Evolutionary conservation across 371 early-diverging fungal species (phyloP), one percentile per base, ranked within the genome.

Genomic region (Entomophthora muscae): DNA sequence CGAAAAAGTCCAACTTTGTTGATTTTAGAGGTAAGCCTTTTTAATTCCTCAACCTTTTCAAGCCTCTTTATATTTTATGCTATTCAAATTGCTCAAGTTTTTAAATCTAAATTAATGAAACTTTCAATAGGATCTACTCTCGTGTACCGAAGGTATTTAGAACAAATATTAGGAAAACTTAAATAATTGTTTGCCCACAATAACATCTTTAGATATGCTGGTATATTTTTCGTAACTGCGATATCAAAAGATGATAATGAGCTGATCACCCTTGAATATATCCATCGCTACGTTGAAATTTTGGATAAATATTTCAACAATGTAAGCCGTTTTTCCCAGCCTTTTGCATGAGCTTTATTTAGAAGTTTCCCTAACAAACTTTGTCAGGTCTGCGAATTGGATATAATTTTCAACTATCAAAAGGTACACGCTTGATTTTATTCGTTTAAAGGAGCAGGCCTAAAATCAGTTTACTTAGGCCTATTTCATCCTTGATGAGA

Each of bases 1-100:
- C 93, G 3, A 93, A 93, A 73, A 93, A 93, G 90, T 97, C 95
- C 76, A 98, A 98, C 68, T 94, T 98, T 67, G 72, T 98, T 63
- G 98, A 97, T 75, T 94, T 91, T 72, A 91, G 90, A 79, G 91
- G 91, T 89, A 52, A 32, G n/a, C 17, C 17, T 42, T 42, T 42
- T 42, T 42, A 42, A 10, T 42, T 42, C 10, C 42, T 42, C 17
- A 42, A n/a, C n/a, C n/a, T n/a, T n/a, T n/a, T n/a, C n/a, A n/a
- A n/a, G n/a, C n/a, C n/a, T n/a, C n/a, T n/a, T n/a, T n/a, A n/a
- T n/a, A n/a, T n/a, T n/a, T n/a, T n/a, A n/a, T n/a, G n/a, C n/a
- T n/a, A n/a, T n/a, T 42, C 21, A 10, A 12, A 28, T n/a, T n/a
- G n/a, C n/a, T n/a, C n/a, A n/a, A n/a, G n/a, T n/a, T n/a, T n/a